Conservation (phyloP, 2,329 filamentous ascomycete genomes). For the Colletotrichum sansevieriae region DNA sequence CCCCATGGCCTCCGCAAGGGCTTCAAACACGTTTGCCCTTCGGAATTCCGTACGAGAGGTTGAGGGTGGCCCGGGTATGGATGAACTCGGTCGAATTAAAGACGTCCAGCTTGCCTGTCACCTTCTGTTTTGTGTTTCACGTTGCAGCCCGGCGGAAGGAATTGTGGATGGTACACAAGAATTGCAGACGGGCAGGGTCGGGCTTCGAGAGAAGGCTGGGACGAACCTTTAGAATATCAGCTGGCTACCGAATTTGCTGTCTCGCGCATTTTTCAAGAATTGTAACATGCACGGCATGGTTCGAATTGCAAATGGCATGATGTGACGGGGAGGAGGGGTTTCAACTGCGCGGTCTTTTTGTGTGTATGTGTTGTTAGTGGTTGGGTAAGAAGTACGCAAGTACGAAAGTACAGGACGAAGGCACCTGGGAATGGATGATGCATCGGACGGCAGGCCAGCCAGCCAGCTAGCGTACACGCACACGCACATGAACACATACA, state of each 20-base stretch:
- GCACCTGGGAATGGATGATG: not conserved
- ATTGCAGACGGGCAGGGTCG: not conserved
- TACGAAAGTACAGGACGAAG: not conserved
- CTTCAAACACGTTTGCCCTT: too few species aligned
- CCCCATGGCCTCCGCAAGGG: too few species aligned
- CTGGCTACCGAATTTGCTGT: constrained; percentile 5
- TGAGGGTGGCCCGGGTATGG: too few species aligned
- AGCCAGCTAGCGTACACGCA: not conserved
- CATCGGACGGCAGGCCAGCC: constrained; percentile 1
- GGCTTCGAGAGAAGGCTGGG: not conserved
- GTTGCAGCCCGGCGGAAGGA: too few species aligned
- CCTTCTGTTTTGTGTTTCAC: too few species aligned
- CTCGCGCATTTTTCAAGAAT: not conserved
- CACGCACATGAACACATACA: not conserved
- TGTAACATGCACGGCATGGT: constrained; percentile 1
- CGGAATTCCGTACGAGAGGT: too few species aligned
- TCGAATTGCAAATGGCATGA: constrained; percentile 9
- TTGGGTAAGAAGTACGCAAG: not conserved
- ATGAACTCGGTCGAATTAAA: too few species aligned
- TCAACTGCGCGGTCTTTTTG: constrained; percentile 5
- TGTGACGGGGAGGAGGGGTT: not conserved
- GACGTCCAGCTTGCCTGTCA: too few species aligned
- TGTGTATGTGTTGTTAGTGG: too few species aligned
- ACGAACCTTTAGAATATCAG: too few species aligned
- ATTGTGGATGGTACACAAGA: not conserved